Evolutionary conservation across 75 land plant genomes (phyloP).

Genomic region (Sequoiadendron giganteum): DNA sequence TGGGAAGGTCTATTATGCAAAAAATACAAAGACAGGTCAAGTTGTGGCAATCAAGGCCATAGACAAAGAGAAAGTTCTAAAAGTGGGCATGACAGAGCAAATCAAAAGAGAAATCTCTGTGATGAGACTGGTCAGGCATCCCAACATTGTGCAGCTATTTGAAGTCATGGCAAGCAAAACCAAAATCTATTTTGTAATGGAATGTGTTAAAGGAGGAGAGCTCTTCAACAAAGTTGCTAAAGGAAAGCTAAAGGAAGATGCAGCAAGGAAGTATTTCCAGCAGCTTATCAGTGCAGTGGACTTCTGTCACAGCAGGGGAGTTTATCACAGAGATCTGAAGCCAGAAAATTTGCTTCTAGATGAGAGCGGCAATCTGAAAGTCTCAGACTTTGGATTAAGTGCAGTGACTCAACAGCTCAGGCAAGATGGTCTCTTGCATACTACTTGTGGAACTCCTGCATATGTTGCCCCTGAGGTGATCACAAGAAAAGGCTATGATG

Average conservation of each 20-base stretch:
- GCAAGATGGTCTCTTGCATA: conserved; percentile 59
- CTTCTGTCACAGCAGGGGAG: conserved; percentile 48
- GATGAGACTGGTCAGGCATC: conserved; percentile 54
- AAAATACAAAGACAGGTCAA: conserved; percentile 42
- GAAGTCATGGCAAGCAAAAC: conserved; percentile 67
- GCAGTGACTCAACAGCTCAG: conserved; percentile 42
- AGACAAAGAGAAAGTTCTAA: conserved; percentile 68
- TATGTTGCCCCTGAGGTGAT: conserved; percentile 63
- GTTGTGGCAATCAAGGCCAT: conserved; percentile 68
- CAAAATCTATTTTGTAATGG: conserved; percentile 62
- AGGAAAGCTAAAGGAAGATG: conserved; percentile 57
- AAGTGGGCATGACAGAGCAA: conserved; percentile 38
- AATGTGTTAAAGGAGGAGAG: conserved; percentile 56
- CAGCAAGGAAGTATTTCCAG: conserved; percentile 57
- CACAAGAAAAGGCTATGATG: conserved; percentile 49
- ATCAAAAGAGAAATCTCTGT: conserved; percentile 52
- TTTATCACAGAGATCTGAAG: conserved; percentile 50
- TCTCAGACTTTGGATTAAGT: conserved; percentile 63
- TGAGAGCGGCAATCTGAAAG: conserved; percentile 40
- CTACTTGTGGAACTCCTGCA: conserved; percentile 48
- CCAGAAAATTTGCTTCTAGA: conserved; percentile 52
- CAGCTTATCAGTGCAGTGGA: conserved; percentile 52
- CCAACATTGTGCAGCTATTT: conserved; percentile 50
- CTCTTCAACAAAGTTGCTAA: conserved; percentile 39
- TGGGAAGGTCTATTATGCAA: conserved; percentile 70